Evolutionary conservation across 1,284 basidiomycete species (phyloP), one percentile per base, ranked within the genome.

Genomic region (Uromyces viciae-fabae): DNA sequence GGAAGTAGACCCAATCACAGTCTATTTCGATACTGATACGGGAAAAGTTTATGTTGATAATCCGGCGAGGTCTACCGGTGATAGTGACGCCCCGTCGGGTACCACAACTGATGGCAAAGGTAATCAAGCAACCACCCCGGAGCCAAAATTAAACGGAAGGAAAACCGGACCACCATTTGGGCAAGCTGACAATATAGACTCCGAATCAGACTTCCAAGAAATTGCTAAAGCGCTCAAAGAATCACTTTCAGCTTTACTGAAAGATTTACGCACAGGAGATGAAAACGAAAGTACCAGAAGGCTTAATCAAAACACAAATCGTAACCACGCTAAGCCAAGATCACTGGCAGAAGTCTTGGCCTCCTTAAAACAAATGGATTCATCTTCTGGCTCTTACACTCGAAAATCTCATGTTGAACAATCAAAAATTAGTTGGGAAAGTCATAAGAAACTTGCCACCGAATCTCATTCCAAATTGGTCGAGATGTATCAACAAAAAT

Each of bases 31-130:
- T 22, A 60, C 74, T 28, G 74, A 76, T 19, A 76, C 74, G 2
- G 74, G 74, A 25, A 62, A 76, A 42, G 52, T 76, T 5, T 76
- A 76, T 40, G 40, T 76, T 40, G 74, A 76, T 25, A 66, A 76
- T 19, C 17, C 69, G 49, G 31, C 46, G 22, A n/a, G n/a, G n/a
- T 42, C 42, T 72, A 46, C 36, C 17, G 54, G 52, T n/a, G 74
- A 42, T 1, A 19, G 46, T 33, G 36, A n/a, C 11, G 56, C 28
- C 17, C 11, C 19, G 15, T n/a, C 49, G 31, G 33, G 42, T 7
- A 36, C 33, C 31, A 46, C 54, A 38, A 33, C 58, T 19, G 58
- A 46, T 9, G 60, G 42, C 28, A 66, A 76, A 49, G 14, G 28
- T 31, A 36, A 56, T n/a, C 40, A 46, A 46, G 73, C n/a, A 36